Base-by-base conservation (phyloP, 352 stramenopile genomes). In the Phytophthora ohioensis region DNA sequence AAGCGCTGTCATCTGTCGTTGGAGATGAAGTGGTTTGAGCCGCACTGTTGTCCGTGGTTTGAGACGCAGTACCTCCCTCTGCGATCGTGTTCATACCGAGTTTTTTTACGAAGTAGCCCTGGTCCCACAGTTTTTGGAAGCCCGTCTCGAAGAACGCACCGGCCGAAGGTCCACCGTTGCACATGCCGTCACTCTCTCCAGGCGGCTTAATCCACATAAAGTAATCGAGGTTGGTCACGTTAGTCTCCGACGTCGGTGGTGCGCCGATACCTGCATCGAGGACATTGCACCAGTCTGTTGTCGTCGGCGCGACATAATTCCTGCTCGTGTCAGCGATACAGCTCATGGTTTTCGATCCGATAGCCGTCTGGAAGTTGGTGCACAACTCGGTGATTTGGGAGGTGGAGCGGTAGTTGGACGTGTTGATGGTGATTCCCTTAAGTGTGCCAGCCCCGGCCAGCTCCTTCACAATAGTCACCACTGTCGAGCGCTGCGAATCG, bases 121-220 rank as follows among this genome's bases (percentile, higher is more conserved):
- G 79, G 67, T 94, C 81, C 84, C 85, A 94, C 0, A 92, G 73
- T 48, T 72, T 64, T 53, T 68, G 57, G 54, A 94, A 94, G 27
- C 67, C 67, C 13, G 79, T 64, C 39, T 84, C 72, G 70, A 82
- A 93, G 61, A 94, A 92, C 13, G 67, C 34, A 5, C 87, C 87
- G 3, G 84, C 84, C 0, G 57, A 52, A 0, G 84, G 72, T 3
- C 82, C 84, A 6, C 71, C 64, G 3, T 59, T 63, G 61, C 86
- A 93, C 51, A 55, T 67, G 52, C 86, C 86, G 54, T 93, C 86
- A 35, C 77, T 88, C 69, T 94, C 82, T 57, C 86, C 84, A 39
- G 79, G 82, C 17, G 73, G 71, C 57, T 94, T 93, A 52, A 91
- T 77, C 81, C 82, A 93, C 71, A 92, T 74, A 31, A 87, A 91